These are phyloP conservation scores for Leccinum solheimii DNA, from an alignment of 1,284 basidiomycete species.

Conservation along the genomic window DNA sequence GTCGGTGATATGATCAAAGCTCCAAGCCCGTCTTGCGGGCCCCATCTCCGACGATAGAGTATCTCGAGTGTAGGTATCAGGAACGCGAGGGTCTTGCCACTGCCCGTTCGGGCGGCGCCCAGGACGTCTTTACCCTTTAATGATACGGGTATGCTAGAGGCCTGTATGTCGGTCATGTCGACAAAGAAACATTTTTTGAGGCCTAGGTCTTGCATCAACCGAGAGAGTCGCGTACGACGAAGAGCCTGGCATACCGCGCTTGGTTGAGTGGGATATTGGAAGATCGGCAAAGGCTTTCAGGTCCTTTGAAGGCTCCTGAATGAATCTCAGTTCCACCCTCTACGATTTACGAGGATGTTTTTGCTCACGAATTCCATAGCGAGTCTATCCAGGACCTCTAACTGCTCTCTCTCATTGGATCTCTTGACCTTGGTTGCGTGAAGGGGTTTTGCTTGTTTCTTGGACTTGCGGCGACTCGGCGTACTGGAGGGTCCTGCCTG, in stretches of 20 bases:
- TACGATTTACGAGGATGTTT: not conserved
- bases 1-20: constrained; percentile 96
- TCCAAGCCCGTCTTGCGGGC: constrained; percentile 82
- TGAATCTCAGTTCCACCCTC: constrained; percentile 11
- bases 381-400: constrained; percentile 54
- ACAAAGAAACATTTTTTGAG: constrained; percentile 85
- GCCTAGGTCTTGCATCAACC: constrained; percentile 43
- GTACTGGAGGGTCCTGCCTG: constrained; percentile 20
- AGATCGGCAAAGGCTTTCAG: constrained; percentile 61
- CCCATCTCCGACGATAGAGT: constrained; percentile 76
- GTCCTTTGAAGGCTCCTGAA: constrained; percentile 49
- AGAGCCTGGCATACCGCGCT: constrained; percentile 51
- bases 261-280: constrained; percentile 69
- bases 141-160: constrained; percentile 60
- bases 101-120: constrained; percentile 79
- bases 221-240: not conserved
- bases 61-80: constrained; percentile 77
- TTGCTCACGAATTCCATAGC: constrained; percentile 59
- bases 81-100: constrained; percentile 84
- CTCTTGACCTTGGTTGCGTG: constrained; percentile 43
- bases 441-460: constrained; percentile 17
- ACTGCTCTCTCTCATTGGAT: constrained; percentile 50
- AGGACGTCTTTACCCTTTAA: constrained; percentile 72
- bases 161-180: constrained; percentile 84
- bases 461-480: constrained; percentile 14